Percentiles rank a stretch among this genome's conserved stretches.
These are phyloP conservation scores for Epichloe typhina DNA, from an alignment of 2,329 filamentous ascomycete species.

Conservation along the genomic window DNA sequence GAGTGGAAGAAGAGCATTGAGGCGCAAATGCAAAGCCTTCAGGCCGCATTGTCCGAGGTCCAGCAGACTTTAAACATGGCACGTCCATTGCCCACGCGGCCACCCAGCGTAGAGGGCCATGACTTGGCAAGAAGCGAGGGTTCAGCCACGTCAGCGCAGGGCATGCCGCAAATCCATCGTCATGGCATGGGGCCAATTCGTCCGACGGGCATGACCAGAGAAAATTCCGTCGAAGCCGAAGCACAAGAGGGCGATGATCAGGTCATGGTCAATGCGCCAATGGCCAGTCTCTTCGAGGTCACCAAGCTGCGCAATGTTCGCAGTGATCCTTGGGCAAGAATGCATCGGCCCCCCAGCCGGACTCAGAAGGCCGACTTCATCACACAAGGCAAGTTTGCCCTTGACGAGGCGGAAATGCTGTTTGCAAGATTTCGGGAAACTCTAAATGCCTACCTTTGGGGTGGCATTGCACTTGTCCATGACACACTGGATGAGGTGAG, in stretches of 20 bases:
- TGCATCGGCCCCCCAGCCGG: constrained; percentile 5
- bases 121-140: not conserved
- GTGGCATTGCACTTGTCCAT: constrained; percentile 18
- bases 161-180: not conserved
- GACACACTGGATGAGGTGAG: constrained; percentile 15
- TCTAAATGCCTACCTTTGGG: constrained; percentile 21
- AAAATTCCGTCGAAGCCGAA: constrained; percentile 17
- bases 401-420: constrained; percentile 15
- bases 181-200: not conserved
- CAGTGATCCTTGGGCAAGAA: constrained; percentile 15
- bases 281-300: constrained; percentile 20
- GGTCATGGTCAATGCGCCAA: constrained; percentile 18
- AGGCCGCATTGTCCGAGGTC: constrained; percentile 15
- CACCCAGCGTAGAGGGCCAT: not conserved
- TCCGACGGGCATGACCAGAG: constrained; percentile 18
- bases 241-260: constrained; percentile 13
- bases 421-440: constrained; percentile 16
- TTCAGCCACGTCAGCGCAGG: not conserved
- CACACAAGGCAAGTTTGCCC: constrained; percentile 13
- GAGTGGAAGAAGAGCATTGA: constrained; percentile 25
- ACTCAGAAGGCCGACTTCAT: constrained; percentile 17
- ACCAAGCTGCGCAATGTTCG: constrained; percentile 21
- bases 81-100: not conserved
- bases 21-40: constrained; percentile 13
- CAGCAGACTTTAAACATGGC: constrained; percentile 12